These are phyloP conservation scores for Caloboletus inedulis DNA, from an alignment of 1,284 basidiomycete genomes.

Conservation along the genomic window DNA sequence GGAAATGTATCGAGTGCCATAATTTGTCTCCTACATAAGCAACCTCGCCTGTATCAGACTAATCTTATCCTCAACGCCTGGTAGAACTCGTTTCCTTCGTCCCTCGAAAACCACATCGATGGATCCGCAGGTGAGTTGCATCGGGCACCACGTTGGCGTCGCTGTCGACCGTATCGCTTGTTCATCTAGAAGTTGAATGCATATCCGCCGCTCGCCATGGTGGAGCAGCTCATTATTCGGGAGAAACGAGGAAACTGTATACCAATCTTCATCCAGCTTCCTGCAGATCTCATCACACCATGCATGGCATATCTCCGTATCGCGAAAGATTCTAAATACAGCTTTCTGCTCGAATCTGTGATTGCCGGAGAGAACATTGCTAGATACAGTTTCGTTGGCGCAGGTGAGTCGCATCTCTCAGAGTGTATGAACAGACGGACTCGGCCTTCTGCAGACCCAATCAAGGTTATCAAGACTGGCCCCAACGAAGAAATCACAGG, in stretches of 20 bases:
- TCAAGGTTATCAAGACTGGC: constrained; percentile 90
- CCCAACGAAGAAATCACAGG: constrained; percentile 79
- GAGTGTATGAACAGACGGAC: neutral
- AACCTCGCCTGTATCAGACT: neutral
- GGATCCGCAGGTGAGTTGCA: constrained; percentile 56
- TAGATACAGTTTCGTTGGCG: constrained; percentile 94
- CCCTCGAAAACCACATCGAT: constrained; percentile 33
- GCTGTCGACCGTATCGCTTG: constrained; percentile 1
- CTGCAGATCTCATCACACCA: constrained; percentile 95
- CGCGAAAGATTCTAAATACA: constrained; percentile 88
- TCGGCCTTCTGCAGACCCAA: constrained; percentile 63
- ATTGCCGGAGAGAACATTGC: constrained; percentile 88
- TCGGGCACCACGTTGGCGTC: neutral
- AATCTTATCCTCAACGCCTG: neutral
- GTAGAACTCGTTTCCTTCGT: neutral
- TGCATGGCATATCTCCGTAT: constrained; percentile 96
- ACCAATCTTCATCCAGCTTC: constrained; percentile 89
- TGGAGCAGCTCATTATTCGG: constrained; percentile 70
- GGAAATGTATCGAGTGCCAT: neutral
- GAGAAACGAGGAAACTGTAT: constrained; percentile 88
- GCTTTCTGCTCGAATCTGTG: constrained; percentile 91
- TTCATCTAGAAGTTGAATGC: constrained; percentile 57
- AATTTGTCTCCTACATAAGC: constrained; percentile 10
- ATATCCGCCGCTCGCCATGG: constrained; percentile 61
- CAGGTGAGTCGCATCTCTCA: constrained; percentile 57